Base-by-base conservation (phyloP, 2,329 filamentous ascomycete genomes). In the Davidsoniella virescens region DNA sequence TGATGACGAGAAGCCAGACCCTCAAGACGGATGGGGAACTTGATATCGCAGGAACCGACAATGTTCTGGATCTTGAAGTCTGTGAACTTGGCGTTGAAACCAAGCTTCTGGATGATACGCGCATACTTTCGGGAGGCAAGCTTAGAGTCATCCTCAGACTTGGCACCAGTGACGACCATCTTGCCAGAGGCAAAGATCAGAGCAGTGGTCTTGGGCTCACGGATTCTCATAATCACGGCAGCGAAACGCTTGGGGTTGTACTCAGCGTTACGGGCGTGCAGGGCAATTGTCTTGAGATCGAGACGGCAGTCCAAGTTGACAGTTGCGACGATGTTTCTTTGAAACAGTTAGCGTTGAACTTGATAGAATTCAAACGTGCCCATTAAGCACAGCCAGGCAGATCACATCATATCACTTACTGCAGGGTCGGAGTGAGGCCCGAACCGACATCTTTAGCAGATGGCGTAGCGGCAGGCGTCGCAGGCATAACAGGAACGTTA, bases 1-100 rank as follows among this genome's bases (percentile, higher is more conserved):
- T 96, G 90, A 76, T 98, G 92, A 69, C 88, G 87, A 58, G 84
- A 92, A 14, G 92, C 92, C 64, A 98, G 72, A 68, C 92, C 92
- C 66, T 96, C 92, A 53, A 98, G 75, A 58, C 92, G 87, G 59
- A 98, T 95, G 49, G 92, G 92, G 70, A 98, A 98, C 75, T 95
- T 95, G 75, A 98, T 95, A 64, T 98, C 92, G 67, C 90, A 96
- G 54, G 87, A 94, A 56, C 92, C 92, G 57, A 98, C 92, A 57
- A 98, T 96, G 69, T 98, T 98, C 73, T 95, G 88, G 62, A 98
- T 98, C 78, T 96, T 98, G 72, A 98, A 98, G 67, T 98, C 92
- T 58, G 88, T 95, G 68, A 98, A 96, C 78, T 95, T 95, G 61
- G 92, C 90, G 59, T 95, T 94, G 76, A 98, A 98, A 55, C 92